phyloP scores from a whole-genome alignment of 192 early-diverging fungal species.

The Backusella luteola region DNA sequence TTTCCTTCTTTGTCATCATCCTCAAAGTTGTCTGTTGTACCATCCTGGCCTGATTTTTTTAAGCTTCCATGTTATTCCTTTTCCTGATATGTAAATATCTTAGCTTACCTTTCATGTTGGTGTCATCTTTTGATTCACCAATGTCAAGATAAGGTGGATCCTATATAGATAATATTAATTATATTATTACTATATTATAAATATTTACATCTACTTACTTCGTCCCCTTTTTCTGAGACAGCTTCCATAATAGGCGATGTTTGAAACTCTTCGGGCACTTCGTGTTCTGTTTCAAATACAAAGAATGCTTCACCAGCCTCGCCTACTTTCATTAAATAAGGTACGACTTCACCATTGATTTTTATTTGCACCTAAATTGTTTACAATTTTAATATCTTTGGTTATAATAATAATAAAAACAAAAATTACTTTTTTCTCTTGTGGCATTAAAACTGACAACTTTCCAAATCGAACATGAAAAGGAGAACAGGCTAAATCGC shows the following conservation, averaged over 20 bases:
- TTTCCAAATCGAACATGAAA: slow-evolving; percentile 99
- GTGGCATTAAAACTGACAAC: slow-evolving; percentile 84
- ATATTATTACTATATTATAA: too few relatives aligned
- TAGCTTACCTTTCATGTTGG: not conserved
- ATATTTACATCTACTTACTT: slow-evolving; percentile 11
- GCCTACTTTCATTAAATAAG: slow-evolving; percentile 94
- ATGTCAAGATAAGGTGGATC: slow-evolving; percentile 41
- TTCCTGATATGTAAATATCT: not conserved
- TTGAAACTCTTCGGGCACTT: slow-evolving; percentile 89
- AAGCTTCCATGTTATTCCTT: not conserved
- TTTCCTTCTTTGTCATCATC: slow-evolving; percentile 32
- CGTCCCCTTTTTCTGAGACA: slow-evolving; percentile 20
- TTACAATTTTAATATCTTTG: not conserved
- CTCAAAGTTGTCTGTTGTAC: slow-evolving; percentile 17
- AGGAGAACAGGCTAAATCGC: slow-evolving; percentile 86
- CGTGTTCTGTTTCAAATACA: slow-evolving; percentile 89
- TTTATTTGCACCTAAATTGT: slow-evolving; percentile 67
- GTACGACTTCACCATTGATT: slow-evolving; percentile 75
- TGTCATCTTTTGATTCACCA: slow-evolving; percentile 34
- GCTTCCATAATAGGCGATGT: slow-evolving; percentile 88
- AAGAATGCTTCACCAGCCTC: slow-evolving; percentile 99
- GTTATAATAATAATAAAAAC: too few relatives aligned
- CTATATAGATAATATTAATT: not conserved
- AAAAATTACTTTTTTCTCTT: slow-evolving; percentile 79
- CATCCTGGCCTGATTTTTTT: not conserved